Base-by-base conservation (phyloP, 177 flowering plant genomes). In the Vitis hybrid region DNA sequence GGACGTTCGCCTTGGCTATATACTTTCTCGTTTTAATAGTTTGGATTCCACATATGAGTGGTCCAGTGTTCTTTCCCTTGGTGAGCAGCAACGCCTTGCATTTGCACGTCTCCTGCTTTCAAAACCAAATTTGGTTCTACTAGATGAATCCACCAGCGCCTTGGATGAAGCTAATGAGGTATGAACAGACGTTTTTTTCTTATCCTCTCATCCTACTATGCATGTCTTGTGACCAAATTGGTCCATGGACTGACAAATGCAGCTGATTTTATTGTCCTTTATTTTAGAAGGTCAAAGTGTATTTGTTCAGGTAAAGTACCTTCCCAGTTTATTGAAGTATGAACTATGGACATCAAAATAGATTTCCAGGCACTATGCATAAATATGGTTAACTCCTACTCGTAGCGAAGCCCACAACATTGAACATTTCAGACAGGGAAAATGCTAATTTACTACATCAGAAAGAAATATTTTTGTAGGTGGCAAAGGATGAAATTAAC, bases 81-180 rank as follows among this genome's bases (percentile, higher is more conserved):
- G 99, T 31, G 98, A 95, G 86, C 99, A 95, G 85, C 99, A 95
- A 70, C 96, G 98, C 60, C 90, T 95, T 60, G 98, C 98, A 64
- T 91, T 93, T 87, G 98, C 97, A 57, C 93, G 98, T 51, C 73
- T 95, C 19, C 74, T 95, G 82, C 91, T 95, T 62, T 81, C 97
- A 53, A 89, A 88, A 76, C 99, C 98, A 51, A 78, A 80, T 60
- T 74, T 93, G 83, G 96, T 79, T 64, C 84, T 95, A 13, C 58
- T 95, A 81, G 99, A 95, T 82, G 97, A 95, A 81, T 86, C 98
- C 12, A 93, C 99, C 2, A 95, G 99, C 77, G 99, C 99, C 66
- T 66, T 95, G 57, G 98, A 95, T 77, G 98, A 93, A 81, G 87
- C 81, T 55, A 95, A 93, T 68, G 98, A 95, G 97, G 98, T 93